phyloP scores from a whole-genome alignment of 2,329 filamentous ascomycete species.

The Thermoascus crustaceus region DNA sequence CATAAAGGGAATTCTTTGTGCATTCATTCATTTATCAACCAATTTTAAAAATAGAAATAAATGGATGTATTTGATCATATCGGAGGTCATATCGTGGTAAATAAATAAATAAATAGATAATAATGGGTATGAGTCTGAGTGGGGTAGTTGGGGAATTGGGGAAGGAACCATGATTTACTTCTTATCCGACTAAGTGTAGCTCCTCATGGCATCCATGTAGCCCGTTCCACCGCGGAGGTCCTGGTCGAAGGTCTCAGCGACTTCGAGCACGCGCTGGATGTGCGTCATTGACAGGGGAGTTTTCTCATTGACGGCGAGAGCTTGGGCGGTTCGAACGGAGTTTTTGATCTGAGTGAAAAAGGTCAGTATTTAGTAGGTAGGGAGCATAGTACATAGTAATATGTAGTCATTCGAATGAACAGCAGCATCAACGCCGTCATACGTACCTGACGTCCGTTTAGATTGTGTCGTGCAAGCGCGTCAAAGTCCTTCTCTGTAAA shows the following conservation, averaged over 20 bases:
- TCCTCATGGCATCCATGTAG: slow-evolving; percentile 76
- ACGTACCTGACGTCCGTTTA: slow-evolving; percentile 59
- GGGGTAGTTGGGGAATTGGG: background rate
- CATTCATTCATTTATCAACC: too few species aligned
- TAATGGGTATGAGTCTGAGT: background rate
- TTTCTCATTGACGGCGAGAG: slow-evolving; percentile 67
- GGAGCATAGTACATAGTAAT: too few species aligned
- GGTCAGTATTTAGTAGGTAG: too few species aligned
- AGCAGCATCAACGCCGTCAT: too few species aligned
- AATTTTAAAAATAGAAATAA: too few species aligned
- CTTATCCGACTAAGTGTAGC: slow-evolving; percentile 47
- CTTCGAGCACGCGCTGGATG: slow-evolving; percentile 73
- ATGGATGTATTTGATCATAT: too few species aligned
- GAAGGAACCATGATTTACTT: too few species aligned
- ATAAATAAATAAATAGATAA: background rate
- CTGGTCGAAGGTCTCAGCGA: slow-evolving; percentile 72
- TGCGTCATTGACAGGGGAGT: slow-evolving; percentile 67
- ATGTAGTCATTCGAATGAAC: too few species aligned
- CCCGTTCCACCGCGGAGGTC: slow-evolving; percentile 75
- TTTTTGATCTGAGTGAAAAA: slow-evolving; percentile 66
- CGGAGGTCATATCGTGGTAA: too few species aligned
- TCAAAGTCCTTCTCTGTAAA: slow-evolving; percentile 58
- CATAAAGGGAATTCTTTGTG: too few species aligned
- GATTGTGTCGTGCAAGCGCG: slow-evolving; percentile 56
- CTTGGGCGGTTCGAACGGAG: slow-evolving; percentile 72